Percentiles rank a stretch among this genome's conserved stretches.
Conservation (phyloP, 2,329 filamentous ascomycete genomes). For the Pyrenophora teres region DNA sequence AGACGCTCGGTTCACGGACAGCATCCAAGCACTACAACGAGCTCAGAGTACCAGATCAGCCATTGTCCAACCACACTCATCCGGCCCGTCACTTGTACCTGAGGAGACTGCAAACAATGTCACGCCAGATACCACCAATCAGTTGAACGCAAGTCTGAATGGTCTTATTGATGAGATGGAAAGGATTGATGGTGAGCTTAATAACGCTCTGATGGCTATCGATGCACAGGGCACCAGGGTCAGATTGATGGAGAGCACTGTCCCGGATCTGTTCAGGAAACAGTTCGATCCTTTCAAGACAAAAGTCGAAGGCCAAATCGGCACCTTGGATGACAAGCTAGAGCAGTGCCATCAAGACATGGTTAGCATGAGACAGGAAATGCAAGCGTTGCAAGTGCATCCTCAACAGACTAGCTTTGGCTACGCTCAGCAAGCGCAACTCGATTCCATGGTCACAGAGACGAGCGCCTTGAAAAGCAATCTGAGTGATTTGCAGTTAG, state of each 20-base stretch:
- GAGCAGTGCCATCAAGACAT: not conserved
- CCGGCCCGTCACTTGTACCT: not conserved
- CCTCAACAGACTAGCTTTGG: not conserved
- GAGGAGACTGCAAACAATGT: no score
- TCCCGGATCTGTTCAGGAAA: conserved; percentile 10
- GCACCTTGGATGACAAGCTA: not conserved
- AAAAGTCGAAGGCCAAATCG: not conserved
- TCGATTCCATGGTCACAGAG: not conserved
- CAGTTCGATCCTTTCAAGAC: conserved; percentile 16
- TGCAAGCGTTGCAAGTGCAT: not conserved
- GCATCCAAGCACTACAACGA: no score
- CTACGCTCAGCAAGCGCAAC: conserved; percentile 1
- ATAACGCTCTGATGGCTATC: not conserved
- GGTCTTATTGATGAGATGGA: not conserved
- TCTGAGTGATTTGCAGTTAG: not conserved
- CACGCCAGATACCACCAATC: no score
- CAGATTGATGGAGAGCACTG: not conserved
- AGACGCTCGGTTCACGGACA: not conserved
- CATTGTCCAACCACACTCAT: no score
- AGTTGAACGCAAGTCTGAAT: not conserved
- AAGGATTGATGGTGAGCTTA: not conserved
- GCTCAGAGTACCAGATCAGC: no score
- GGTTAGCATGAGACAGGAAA: not conserved
- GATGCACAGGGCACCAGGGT: not conserved
- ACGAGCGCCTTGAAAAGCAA: not conserved